Base-by-base conservation (phyloP, 441 rosid genomes). In the Jatropha multifida region DNA sequence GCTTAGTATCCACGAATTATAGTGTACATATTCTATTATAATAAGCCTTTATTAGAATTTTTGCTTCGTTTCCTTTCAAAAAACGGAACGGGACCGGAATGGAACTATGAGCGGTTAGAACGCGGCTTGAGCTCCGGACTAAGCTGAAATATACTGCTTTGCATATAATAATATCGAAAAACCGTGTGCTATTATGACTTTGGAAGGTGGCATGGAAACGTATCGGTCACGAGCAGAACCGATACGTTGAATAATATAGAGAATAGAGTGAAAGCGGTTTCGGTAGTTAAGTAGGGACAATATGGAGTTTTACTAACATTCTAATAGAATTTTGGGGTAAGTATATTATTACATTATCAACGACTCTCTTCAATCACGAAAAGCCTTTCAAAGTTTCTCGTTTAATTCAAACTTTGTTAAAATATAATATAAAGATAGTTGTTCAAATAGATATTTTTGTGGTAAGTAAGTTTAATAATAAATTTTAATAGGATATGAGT, bases 171-270 rank as follows among this genome's bases (percentile, higher is more conserved):
- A 65, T 60, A 44, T n/a, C 1, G 4, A 17, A 38, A 38, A 20
- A 17, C 55, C 5, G 41, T 32, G 68, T 27, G 65, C 63, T 74
- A 87, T 79, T 11, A 84, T 85, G 80, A 73, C 60, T n/a, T 42
- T 23, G 70, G 66, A 70, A 38, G 78, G 82, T 80, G 83, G 85
- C 74, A 69, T 58, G 54, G 82, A 87, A 84, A 81, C 90, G 86
- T 80, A 83, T 58, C 41, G 60, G 85, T 83, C 81, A 85, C 87
- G 84, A 83, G 86, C 80, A 72, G 68, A 76, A 77, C 59, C 69
- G 73, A 48, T 51, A 60, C 68, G 74, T 78, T 69, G 54, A 74
- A 70, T 68, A 67, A 72, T 18, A 37, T 65, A 11, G 40, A 63
- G 61, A 55, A 63, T 73, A 60, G 71, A 63, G 71, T 65, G 71